Evolutionary conservation across 495 filamentous ascomycete genomes (phyloP).

Genomic region (Tuber microsphaerosporum): DNA sequence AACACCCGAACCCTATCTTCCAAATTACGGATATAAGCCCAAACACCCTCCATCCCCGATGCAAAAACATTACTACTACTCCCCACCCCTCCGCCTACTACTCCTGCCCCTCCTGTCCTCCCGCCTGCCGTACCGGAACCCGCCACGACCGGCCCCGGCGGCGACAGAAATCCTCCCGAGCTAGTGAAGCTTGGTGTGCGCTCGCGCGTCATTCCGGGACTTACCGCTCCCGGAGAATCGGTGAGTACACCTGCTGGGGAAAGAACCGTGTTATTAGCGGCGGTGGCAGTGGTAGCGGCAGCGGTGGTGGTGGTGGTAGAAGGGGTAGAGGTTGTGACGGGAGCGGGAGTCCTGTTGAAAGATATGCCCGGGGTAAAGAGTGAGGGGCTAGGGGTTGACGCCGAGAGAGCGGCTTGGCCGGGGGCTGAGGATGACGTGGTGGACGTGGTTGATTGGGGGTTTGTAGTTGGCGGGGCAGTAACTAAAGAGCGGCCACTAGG

Average conservation of each 20-base stretch:
- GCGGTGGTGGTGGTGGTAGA: constrained; percentile 14
- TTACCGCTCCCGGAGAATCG: constrained; percentile 33
- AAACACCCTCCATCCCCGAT: constrained; percentile 25
- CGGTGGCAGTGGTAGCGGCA: constrained; percentile 16
- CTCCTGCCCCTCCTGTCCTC: constrained; percentile 15
- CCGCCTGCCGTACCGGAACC: constrained; percentile 37
- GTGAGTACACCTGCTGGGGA: constrained; percentile 35
- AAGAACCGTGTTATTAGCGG: constrained; percentile 26
- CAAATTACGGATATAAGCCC: constrained; percentile 33
- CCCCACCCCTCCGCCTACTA: constrained; percentile 7
- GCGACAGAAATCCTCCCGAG: constrained; percentile 16
- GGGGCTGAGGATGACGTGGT: neutral
- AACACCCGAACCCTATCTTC: constrained; percentile 23
- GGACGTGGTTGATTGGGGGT: neutral
- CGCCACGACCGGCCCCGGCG: constrained; percentile 8
- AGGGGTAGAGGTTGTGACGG: neutral
- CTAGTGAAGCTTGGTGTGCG: constrained; percentile 28
- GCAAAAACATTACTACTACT: constrained; percentile 32
- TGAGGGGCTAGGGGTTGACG: neutral
- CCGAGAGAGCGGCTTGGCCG: constrained; percentile 13
- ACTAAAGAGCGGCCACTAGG: neutral
- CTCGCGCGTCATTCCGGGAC: constrained; percentile 29
- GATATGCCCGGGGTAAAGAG: neutral
- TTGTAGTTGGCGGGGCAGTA: neutral
- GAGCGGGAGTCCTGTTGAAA: neutral